A percentile compares a stretch with the other conserved stretches of the same genome.
Evolutionary conservation across 768 basidiomycete genomes (phyloP).

Genomic region (Boletellus ananas): DNA sequence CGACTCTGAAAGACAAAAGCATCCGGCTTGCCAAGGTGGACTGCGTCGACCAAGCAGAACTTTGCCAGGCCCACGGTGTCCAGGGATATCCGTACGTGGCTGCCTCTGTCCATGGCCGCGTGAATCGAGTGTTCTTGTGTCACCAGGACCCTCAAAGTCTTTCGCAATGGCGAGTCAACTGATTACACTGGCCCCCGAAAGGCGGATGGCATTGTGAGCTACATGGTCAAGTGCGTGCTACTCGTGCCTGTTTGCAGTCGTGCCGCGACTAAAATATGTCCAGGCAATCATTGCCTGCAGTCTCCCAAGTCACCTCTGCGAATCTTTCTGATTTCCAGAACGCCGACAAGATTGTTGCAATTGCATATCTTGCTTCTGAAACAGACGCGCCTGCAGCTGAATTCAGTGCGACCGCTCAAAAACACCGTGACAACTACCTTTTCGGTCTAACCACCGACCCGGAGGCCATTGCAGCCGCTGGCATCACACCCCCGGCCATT

Average conservation of each 20-base stretch:
- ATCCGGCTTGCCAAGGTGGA: conserved; percentile 96
- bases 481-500: conserved; percentile 76
- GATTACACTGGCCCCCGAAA: conserved; percentile 91
- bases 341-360: conserved; percentile 84
- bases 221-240: conserved; percentile 85
- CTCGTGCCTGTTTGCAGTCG: neutral
- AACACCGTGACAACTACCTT: conserved; percentile 88
- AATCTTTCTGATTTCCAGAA: conserved; percentile 83
- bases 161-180: conserved; percentile 72
- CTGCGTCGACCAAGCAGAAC: conserved; percentile 90
- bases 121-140: neutral
- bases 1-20: conserved; percentile 81
- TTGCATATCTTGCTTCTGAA: conserved; percentile 78
- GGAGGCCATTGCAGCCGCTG: conserved; percentile 62
- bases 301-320: conserved; percentile 71
- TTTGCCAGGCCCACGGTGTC: conserved; percentile 85
- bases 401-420: conserved; percentile 78
- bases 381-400: conserved; percentile 66
- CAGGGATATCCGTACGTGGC: conserved; percentile 87
- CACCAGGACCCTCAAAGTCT: conserved; percentile 79
- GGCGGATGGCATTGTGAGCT: conserved; percentile 92
- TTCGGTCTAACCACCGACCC: conserved; percentile 84
- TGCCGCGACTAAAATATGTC: conserved; percentile 7
- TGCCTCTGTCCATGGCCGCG: neutral
- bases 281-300: conserved; percentile 91